Percentiles rank a stretch among this genome's conserved stretches.
phyloP scores from a whole-genome alignment of 1,139 yeast genomes.

The Saccharomyces hybrid region DNA sequence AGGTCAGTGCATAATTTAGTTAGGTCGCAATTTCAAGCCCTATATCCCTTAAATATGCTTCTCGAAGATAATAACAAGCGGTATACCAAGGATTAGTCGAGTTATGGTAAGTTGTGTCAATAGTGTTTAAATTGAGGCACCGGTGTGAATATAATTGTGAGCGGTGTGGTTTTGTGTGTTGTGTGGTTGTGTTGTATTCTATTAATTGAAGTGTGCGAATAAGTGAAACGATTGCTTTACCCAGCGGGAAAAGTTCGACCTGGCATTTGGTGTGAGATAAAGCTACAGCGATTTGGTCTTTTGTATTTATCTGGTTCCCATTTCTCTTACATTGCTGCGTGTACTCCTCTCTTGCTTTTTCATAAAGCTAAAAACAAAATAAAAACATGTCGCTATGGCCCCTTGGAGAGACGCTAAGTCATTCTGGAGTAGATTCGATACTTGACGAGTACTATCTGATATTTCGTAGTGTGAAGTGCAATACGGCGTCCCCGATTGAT shows the following conservation, averaged over 20 bases:
- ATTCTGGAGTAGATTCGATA: conserved; percentile 33
- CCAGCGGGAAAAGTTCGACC: neutral
- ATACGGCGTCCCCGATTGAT: neutral
- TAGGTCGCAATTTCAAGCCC: neutral
- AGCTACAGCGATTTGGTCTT: neutral
- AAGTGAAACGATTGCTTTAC: neutral
- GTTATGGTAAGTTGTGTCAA: neutral
- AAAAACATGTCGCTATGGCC: conserved; percentile 42
- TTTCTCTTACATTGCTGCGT: neutral
- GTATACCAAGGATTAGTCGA: neutral
- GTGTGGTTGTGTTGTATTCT: neutral
- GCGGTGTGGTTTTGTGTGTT: neutral
- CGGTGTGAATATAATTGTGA: neutral
- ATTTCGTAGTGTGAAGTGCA: conserved; percentile 20
- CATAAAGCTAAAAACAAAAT: neutral
- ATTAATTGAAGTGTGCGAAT: neutral
- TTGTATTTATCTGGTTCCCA: neutral
- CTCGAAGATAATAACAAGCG: neutral
- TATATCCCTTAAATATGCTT: neutral
- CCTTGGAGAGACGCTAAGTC: conserved; percentile 36
- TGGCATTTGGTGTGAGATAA: neutral
- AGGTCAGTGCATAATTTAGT: too few species aligned
- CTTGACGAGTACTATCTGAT: conserved; percentile 33
- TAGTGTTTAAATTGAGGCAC: neutral
- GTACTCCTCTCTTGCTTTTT: neutral